Conservation (phyloP, 768 basidiomycete species). For the Podaxis mareebaensis region DNA sequence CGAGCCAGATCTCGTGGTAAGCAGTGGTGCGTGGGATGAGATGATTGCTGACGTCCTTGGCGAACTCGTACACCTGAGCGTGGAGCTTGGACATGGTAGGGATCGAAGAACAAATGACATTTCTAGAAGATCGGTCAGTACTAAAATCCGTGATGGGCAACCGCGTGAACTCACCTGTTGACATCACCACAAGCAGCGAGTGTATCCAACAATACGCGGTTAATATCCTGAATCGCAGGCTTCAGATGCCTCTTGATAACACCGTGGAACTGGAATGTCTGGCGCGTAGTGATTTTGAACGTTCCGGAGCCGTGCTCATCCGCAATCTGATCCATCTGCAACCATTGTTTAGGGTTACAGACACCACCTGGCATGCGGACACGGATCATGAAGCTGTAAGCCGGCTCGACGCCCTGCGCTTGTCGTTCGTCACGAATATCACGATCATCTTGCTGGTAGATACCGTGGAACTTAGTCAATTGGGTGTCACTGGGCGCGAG, state of each 20-base stretch:
- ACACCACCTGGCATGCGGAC: constrained; percentile 96
- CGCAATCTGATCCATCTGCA: constrained; percentile 93
- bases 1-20: constrained; percentile 99
- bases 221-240: constrained; percentile 95
- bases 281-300: constrained; percentile 96
- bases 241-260: constrained; percentile 97
- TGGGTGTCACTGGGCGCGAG: constrained; percentile 89
- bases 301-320: constrained; percentile 94
- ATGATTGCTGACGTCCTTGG: constrained; percentile 80
- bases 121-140: constrained; percentile 46
- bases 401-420: constrained; percentile 90
- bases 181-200: constrained; percentile 99
- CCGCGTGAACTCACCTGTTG: constrained; percentile 61
- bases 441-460: constrained; percentile 96
- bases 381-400: constrained; percentile 98
- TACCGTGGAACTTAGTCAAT: constrained; percentile 97
- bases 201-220: constrained; percentile 87
- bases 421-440: constrained; percentile 97
- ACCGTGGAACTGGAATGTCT: constrained; percentile 99
- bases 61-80: constrained; percentile 77
- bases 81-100: constrained; percentile 90
- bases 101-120: constrained; percentile 89
- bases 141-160: background rate
- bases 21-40: constrained; percentile 89
- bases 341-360: constrained; percentile 89